Conservation (phyloP, 1,284 basidiomycete species). For the Marasmius sp. region DNA sequence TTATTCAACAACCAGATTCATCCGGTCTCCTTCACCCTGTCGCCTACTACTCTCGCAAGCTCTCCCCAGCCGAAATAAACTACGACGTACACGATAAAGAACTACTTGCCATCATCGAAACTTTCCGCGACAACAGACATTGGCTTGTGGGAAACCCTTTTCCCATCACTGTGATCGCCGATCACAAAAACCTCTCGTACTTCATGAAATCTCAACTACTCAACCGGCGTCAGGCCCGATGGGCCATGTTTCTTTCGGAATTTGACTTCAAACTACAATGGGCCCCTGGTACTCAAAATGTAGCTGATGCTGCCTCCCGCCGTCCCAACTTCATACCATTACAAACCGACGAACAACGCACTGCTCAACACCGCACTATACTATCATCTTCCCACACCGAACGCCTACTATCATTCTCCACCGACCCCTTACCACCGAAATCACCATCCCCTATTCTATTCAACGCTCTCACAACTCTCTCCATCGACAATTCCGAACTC, state of each 20-base stretch:
- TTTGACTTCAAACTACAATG: slow-evolving; percentile 24
- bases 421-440: no score
- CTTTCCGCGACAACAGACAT: neutral
- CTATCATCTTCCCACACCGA: neutral
- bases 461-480: neutral
- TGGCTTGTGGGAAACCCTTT: neutral
- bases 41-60: slow-evolving; percentile 29
- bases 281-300: slow-evolving; percentile 24
- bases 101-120: neutral
- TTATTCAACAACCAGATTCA: slow-evolving; percentile 1
- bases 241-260: slow-evolving; percentile 24
- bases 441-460: no score
- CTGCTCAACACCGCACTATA: neutral
- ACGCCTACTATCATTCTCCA: neutral
- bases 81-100: neutral
- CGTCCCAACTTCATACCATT: neutral
- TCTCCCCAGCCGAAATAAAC: slow-evolving; percentile 18
- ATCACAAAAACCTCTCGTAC: neutral
- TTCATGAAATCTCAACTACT: slow-evolving; percentile 20
- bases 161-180: neutral
- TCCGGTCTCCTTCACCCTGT: slow-evolving; percentile 28
- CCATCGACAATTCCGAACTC: neutral
- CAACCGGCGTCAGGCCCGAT: slow-evolving; percentile 33
- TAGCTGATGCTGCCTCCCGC: slow-evolving; percentile 31
- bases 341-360: neutral